A percentile compares a stretch with the other conserved stretches of the same genome.
phyloP scores from a whole-genome alignment of 371 early-diverging fungal species.

The Globomyces sp. region DNA sequence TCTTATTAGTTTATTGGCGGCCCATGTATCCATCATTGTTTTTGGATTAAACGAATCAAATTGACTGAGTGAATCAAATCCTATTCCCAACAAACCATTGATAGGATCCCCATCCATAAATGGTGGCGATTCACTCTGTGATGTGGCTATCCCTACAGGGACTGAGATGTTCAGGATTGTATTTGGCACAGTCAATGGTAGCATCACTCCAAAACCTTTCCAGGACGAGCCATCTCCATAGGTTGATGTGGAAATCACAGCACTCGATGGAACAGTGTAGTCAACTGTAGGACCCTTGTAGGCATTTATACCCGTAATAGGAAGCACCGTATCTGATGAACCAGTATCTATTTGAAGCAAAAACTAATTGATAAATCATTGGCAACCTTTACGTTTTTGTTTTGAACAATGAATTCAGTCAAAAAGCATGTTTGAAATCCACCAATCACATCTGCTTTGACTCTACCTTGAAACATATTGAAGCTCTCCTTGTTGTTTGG shows the following conservation, averaged over 20 bases:
- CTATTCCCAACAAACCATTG: constrained; percentile 14
- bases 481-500: no score
- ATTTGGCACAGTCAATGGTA: neutral
- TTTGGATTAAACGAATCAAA: neutral
- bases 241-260: neutral
- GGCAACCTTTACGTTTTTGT: neutral
- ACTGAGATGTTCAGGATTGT: neutral
- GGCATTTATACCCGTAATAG: constrained; percentile 11
- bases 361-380: neutral
- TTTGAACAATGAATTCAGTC: neutral
- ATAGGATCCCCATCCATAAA: constrained; percentile 8
- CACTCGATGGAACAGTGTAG: neutral
- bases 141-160: neutral
- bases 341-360: constrained; percentile 14
- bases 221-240: constrained; percentile 16
- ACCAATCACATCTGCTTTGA: neutral
- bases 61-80: neutral
- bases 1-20: neutral
- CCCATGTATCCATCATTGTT: constrained; percentile 5
- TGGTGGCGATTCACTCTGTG: neutral
- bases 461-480: no score
- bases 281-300: constrained; percentile 10
- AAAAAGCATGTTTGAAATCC: constrained; percentile 7
- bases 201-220: neutral
- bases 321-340: constrained; percentile 8